These are phyloP conservation scores for Zhuliangozyma parablackwelliae DNA, from an alignment of 1,139 yeast genomes.

Conservation along the genomic window DNA sequence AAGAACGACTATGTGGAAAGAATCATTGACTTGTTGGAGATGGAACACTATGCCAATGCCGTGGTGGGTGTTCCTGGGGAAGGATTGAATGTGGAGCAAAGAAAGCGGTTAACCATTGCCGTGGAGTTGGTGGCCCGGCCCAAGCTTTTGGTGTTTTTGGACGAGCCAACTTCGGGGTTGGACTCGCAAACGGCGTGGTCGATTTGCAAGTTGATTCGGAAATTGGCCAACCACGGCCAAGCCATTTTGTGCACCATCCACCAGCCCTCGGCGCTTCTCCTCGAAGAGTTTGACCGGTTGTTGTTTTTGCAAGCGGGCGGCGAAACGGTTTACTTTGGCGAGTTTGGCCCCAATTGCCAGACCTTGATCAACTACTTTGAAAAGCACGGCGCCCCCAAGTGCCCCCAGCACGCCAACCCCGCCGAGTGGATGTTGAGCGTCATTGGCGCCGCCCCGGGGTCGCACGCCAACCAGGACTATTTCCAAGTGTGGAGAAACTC, in stretches of 20 bases:
- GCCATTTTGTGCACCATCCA: slow-evolving; percentile 42
- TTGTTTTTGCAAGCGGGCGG: slow-evolving; percentile 45
- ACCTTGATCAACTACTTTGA: slow-evolving; percentile 54
- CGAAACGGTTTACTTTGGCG: slow-evolving; percentile 64
- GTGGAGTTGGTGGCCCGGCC: slow-evolving; percentile 40
- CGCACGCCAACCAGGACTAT: slow-evolving; percentile 31
- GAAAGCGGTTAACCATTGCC: slow-evolving; percentile 36
- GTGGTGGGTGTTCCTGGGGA: slow-evolving; percentile 40
- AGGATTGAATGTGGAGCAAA: slow-evolving; percentile 38
- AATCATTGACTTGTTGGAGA: slow-evolving; percentile 30
- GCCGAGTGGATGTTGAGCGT: slow-evolving; percentile 59
- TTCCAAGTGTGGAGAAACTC: slow-evolving; percentile 32
- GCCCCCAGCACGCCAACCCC: slow-evolving; percentile 46
- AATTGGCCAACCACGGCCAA: slow-evolving; percentile 40
- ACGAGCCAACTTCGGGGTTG: slow-evolving; percentile 39
- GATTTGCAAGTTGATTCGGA: slow-evolving; percentile 38
- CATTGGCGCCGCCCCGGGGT: slow-evolving; percentile 40
- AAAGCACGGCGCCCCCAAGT: slow-evolving; percentile 44
- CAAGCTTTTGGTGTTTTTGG: slow-evolving; percentile 31
- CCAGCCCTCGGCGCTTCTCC: slow-evolving; percentile 38
- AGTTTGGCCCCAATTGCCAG: slow-evolving; percentile 51
- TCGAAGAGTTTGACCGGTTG: slow-evolving; percentile 32
- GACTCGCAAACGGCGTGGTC: slow-evolving; percentile 45
- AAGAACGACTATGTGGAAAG: slow-evolving; percentile 34
- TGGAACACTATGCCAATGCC: slow-evolving; percentile 33